Conservation (phyloP, 805 yeast genomes). For the Tetrapisispora taiwanensis region DNA sequence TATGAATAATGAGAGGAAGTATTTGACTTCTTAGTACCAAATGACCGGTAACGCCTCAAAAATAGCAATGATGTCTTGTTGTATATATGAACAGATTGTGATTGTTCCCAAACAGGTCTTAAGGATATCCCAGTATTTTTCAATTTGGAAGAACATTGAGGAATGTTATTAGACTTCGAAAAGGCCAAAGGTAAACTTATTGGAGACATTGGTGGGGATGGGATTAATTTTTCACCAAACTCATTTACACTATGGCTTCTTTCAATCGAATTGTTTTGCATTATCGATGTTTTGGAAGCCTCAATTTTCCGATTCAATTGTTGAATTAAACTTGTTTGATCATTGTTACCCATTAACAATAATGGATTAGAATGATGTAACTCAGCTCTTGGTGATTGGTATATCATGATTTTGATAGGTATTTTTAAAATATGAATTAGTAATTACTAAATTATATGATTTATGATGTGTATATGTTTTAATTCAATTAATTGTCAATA, state of each 20-base stretch:
- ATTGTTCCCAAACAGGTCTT: constrained; percentile 14
- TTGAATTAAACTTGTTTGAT: neutral
- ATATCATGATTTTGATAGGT: neutral
- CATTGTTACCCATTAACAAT: neutral
- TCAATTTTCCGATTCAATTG: neutral
- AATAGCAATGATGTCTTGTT: constrained; percentile 13
- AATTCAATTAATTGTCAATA: no score
- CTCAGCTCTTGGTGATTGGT: constrained; percentile 4
- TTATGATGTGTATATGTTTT: no score
- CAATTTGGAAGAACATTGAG: neutral
- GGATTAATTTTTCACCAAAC: constrained; percentile 16
- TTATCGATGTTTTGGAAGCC: neutral
- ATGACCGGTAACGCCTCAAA: constrained; percentile 18
- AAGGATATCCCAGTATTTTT: constrained; percentile 10
- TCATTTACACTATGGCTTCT: neutral
- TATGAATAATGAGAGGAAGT: neutral
- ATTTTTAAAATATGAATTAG: no score
- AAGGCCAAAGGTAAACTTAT: constrained; percentile 4
- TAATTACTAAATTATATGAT: no score
- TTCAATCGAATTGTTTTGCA: constrained; percentile 5
- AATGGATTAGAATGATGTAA: neutral
- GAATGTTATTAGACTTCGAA: neutral
- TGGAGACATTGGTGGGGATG: constrained; percentile 29
- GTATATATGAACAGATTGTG: constrained; percentile 10
- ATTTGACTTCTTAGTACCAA: neutral